Base-by-base conservation (phyloP, 1,284 basidiomycete genomes). In the Termitomyces sp. region DNA sequence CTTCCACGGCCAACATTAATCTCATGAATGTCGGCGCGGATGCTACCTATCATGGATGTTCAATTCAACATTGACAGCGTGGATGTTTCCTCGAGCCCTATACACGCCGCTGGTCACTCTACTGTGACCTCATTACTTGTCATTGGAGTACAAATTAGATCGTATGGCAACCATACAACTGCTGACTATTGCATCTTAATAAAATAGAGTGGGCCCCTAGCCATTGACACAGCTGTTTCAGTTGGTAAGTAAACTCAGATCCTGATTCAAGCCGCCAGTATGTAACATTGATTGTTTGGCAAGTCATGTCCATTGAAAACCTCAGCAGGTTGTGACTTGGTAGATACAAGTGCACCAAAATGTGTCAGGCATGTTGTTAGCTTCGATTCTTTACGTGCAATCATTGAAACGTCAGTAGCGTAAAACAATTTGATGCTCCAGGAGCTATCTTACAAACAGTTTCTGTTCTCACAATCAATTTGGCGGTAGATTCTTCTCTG, bases 1-100 rank as follows among this genome's bases (percentile, higher is more conserved):
- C 88, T 2, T 91, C 91, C 71, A 89, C 86, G 0, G 87, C 88
- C 10, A 82, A 81, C 62, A 83, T 91, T 67, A 88, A 86, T 65
- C 67, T 91, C 17, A 64, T 86, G 33, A 67, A 73, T 53, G 71
- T 91, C n/a, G 71, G 70, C 9, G 81, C 86, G 1, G 76, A 68
- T 2, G 88, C 81, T 0, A 79, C 73, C 1, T 84, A 78, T 69
- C 74, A 78, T 34, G 73, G 75, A n/a, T 49, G 61, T 86, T 36
- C 73, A 74, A 0, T 64, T 87, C 9, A 76, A 67, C 26, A 85
- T 91, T 62, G 72, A 86, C 54, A 72, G 75, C 43, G 73, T 78
- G 17, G 80, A 83, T 59, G 57, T 77, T 42, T 79, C 77, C 26
- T 74, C 76, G 3, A 70, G 78, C 55, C 83, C 85, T 1, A 80